These are phyloP conservation scores for Colletotrichum falcatum DNA, from an alignment of 2,329 filamentous ascomycete genomes.

Conservation along the genomic window DNA sequence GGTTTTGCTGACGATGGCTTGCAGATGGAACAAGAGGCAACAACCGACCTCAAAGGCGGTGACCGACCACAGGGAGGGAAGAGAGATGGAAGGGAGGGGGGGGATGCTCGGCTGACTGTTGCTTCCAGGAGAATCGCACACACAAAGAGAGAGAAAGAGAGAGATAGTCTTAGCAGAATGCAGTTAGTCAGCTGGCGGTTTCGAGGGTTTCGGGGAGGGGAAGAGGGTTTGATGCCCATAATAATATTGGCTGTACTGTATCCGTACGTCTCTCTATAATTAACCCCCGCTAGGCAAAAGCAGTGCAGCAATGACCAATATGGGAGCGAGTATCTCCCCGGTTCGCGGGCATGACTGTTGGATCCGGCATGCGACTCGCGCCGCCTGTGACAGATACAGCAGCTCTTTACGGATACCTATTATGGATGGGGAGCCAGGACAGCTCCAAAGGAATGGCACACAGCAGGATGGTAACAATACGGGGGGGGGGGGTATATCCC, in stretches of 20 bases:
- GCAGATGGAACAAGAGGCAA: no score
- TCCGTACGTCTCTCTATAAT: not conserved
- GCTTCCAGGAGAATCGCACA: not conserved
- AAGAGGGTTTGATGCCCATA: not conserved
- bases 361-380: slow-evolving; percentile 6
- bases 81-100: not conserved
- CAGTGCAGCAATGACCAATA: not conserved
- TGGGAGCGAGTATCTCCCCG: not conserved
- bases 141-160: not conserved
- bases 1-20: no score
- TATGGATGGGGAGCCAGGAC: not conserved
- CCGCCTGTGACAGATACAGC: not conserved
- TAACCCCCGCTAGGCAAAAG: no score
- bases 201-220: not conserved
- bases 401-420: not conserved
- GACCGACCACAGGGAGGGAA: not conserved
- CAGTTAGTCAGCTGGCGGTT: not conserved
- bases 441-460: not conserved
- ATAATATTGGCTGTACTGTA: not conserved
- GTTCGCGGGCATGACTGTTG: not conserved
- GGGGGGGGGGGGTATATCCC: slow-evolving; percentile 7
- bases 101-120: not conserved
- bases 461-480: slow-evolving; percentile 1
- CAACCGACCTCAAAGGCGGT: not conserved
- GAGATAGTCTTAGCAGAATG: not conserved